A percentile compares a stretch with the other conserved stretches of the same genome.
Evolutionary conservation across 2,329 filamentous ascomycete species (phyloP).

Genomic region (Fusarium oxysporum): DNA sequence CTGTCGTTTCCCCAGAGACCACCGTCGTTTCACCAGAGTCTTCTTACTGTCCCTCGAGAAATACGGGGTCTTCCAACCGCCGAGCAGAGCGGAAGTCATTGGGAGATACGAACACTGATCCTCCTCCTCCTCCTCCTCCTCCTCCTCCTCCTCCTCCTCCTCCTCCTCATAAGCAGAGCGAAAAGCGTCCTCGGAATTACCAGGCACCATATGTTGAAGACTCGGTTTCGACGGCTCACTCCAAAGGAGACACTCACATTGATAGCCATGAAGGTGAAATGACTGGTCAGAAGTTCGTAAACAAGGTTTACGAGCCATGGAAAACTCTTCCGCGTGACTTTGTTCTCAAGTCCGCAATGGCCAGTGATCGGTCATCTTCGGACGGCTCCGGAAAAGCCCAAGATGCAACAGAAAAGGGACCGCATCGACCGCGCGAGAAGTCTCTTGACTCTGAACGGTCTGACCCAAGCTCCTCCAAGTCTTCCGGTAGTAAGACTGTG

Average conservation of each 20-base stretch:
- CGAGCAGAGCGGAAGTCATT: conserved; percentile 44
- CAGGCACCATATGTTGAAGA: conserved; percentile 47
- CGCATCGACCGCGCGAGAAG: conserved; percentile 13
- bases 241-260: background rate
- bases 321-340: background rate
- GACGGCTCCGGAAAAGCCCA: conserved; percentile 1
- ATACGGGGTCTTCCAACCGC: conserved; percentile 44
- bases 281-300: background rate
- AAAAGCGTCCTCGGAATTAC: conserved; percentile 26
- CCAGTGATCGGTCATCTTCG: conserved; percentile 13
- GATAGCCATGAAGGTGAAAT: background rate
- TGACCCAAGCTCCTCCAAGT: conserved; percentile 38
- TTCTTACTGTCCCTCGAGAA: conserved; percentile 37
- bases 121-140: background rate
- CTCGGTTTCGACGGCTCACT: conserved; percentile 21
- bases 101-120: conserved; percentile 34
- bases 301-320: background rate
- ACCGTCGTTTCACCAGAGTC: conserved; percentile 12
- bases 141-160: conserved; percentile 5
- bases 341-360: conserved; percentile 3
- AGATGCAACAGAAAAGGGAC: background rate
- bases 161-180: background rate
- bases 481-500: conserved; percentile 43
- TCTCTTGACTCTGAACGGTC: conserved; percentile 36
- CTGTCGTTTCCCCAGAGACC: background rate